Conservation (phyloP, 2,329 filamentous ascomycete species). For the Colletotrichum limetticola region DNA sequence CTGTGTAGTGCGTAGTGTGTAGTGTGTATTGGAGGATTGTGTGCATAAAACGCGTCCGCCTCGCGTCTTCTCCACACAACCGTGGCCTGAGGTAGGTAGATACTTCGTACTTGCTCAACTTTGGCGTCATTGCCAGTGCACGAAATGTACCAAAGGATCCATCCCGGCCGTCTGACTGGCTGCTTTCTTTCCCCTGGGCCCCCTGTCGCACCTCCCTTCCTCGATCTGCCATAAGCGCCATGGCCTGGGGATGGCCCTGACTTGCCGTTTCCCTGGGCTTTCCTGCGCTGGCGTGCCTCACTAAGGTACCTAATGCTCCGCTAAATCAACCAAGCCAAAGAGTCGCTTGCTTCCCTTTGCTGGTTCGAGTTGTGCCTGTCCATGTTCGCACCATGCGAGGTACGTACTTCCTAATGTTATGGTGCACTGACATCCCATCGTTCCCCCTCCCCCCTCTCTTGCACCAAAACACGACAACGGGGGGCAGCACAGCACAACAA, state of each 20-base stretch:
- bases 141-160: background rate
- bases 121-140: constrained; percentile 27
- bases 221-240: constrained; percentile 33
- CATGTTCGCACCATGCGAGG: no score
- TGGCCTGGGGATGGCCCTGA: constrained; percentile 24
- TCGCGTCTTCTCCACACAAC: constrained; percentile 26
- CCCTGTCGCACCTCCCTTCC: constrained; percentile 31
- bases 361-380: background rate
- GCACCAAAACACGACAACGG: constrained; percentile 4
- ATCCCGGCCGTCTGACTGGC: constrained; percentile 22
- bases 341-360: background rate
- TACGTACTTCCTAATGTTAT: background rate
- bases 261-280: constrained; percentile 17
- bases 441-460: background rate
- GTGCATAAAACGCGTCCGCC: constrained; percentile 23
- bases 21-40: background rate
- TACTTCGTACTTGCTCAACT: constrained; percentile 12
- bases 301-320: background rate
- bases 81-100: background rate
- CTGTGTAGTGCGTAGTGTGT: no score
- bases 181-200: background rate
- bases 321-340: background rate
- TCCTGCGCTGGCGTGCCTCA: constrained; percentile 25
- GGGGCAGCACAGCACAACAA: constrained; percentile 1
- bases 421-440: background rate